phyloP scores from a whole-genome alignment of 2,329 filamentous ascomycete species.

The Ophiostoma ips region DNA sequence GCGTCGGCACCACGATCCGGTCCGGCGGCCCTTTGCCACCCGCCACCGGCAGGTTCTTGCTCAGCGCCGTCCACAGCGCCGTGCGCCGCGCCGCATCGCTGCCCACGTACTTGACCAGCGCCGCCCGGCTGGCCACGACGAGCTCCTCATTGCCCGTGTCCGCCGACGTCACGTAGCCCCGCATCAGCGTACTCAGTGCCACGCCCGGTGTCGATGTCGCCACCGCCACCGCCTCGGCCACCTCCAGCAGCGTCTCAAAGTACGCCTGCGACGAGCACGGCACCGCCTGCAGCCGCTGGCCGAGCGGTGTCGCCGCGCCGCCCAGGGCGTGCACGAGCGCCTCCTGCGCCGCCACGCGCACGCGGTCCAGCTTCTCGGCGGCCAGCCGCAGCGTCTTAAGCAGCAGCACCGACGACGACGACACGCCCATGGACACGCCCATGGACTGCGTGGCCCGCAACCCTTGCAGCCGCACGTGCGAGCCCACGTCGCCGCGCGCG shows the following conservation, averaged over 20 bases:
- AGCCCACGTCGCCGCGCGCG: constrained; percentile 79
- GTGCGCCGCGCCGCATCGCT: constrained; percentile 6
- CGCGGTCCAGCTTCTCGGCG: constrained; percentile 80
- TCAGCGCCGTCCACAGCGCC: constrained; percentile 26
- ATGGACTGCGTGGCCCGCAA: constrained; percentile 60
- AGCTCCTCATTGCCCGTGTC: constrained; percentile 67
- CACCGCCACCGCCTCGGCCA: constrained; percentile 27
- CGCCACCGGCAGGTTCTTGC: constrained; percentile 33
- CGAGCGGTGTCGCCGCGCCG: not conserved
- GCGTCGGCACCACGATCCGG: constrained; percentile 55
- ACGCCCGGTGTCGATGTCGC: constrained; percentile 13
- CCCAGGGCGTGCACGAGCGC: constrained; percentile 30
- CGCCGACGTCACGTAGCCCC: constrained; percentile 58
- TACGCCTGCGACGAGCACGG: constrained; percentile 47
- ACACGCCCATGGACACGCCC: not conserved
- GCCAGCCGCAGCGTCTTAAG: constrained; percentile 51
- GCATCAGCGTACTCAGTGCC: constrained; percentile 37
- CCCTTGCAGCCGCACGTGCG: constrained; percentile 68
- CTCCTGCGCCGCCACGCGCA: constrained; percentile 53
- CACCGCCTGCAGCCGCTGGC: constrained; percentile 21
- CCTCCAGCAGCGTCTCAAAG: constrained; percentile 39
- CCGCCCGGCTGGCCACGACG: constrained; percentile 52
- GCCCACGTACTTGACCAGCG: constrained; percentile 38
- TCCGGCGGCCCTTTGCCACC: constrained; percentile 39
- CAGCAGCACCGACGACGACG: constrained; percentile 25